Percentiles rank a stretch among this genome's conserved stretches.
These are phyloP conservation scores for Leishmania turanica DNA, from an alignment of 208 protist species.

Conservation along the genomic window DNA sequence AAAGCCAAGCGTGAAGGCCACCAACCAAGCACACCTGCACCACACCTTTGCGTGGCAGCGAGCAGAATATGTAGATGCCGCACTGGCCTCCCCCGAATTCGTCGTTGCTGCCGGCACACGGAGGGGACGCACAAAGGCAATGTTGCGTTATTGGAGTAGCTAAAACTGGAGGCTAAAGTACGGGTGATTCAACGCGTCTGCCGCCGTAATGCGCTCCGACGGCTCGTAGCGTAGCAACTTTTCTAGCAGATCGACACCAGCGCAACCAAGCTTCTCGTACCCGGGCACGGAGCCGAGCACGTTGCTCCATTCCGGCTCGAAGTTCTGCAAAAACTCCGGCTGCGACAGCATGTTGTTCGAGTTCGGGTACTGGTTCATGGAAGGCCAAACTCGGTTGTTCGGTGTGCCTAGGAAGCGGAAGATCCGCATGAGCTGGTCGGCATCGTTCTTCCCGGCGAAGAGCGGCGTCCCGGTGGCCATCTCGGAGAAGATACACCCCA, in stretches of 20 bases:
- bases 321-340: conserved; percentile 66
- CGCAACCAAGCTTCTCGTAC: conserved; percentile 67
- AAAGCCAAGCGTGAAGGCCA: not conserved
- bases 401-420: conserved; percentile 95
- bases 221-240: conserved; percentile 81
- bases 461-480: conserved; percentile 93
- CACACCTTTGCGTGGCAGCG: not conserved
- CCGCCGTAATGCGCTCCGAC: conserved; percentile 67
- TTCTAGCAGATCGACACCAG: conserved; percentile 68
- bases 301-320: conserved; percentile 49
- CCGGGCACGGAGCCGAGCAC: conserved; percentile 43
- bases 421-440: conserved; percentile 96
- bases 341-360: conserved; percentile 79
- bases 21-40: not conserved
- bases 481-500: conserved; percentile 95
- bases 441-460: conserved; percentile 96
- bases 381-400: conserved; percentile 93
- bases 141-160: not conserved
- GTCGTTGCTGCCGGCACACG: not conserved
- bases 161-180: conserved; percentile 80
- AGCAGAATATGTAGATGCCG: not conserved
- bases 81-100: not conserved
- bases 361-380: conserved; percentile 82
- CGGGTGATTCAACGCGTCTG: conserved; percentile 82
- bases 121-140: not conserved